phyloP scores from a whole-genome alignment of 345 rosid species.

The Zanthoxylum bungeanum region DNA sequence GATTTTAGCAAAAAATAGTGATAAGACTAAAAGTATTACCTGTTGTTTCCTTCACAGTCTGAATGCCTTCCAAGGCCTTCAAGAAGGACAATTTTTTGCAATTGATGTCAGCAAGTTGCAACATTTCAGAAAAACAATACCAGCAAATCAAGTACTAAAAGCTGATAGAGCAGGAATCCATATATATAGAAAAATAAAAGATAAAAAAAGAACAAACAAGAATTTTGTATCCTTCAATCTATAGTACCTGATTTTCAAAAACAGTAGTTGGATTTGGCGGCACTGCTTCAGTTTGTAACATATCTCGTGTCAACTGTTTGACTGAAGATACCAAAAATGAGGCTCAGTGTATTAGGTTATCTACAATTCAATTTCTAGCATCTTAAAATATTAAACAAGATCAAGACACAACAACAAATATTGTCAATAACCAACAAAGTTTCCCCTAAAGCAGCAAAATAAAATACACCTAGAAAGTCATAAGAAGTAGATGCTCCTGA shows the following conservation, averaged over 20 bases:
- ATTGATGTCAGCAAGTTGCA: slow-evolving; percentile 2
- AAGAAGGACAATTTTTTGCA: background rate
- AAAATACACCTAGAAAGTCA: slow-evolving; percentile 26
- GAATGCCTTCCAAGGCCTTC: slow-evolving; percentile 16
- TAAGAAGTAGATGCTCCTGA: slow-evolving; percentile 19
- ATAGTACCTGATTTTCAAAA: slow-evolving; percentile 37
- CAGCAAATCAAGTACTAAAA: background rate
- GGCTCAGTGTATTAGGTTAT: background rate
- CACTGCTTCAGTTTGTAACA: slow-evolving; percentile 19
- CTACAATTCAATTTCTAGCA: background rate
- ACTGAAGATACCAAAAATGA: slow-evolving; percentile 18
- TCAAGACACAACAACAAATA: background rate
- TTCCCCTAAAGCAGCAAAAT: slow-evolving; percentile 10
- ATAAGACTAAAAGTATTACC: background rate
- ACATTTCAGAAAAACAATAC: background rate
- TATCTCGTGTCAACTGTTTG: slow-evolving; percentile 15
- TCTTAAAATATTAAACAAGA: background rate
- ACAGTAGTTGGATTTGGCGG: slow-evolving; percentile 18
- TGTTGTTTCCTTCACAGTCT: background rate
- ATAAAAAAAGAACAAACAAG: background rate
- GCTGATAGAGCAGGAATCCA: background rate
- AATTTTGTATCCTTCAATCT: background rate
- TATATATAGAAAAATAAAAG: background rate
- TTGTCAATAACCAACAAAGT: background rate
- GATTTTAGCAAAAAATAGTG: background rate